phyloP scores from a whole-genome alignment of 2,329 filamentous ascomycete genomes.

The Neonectria punicea region DNA sequence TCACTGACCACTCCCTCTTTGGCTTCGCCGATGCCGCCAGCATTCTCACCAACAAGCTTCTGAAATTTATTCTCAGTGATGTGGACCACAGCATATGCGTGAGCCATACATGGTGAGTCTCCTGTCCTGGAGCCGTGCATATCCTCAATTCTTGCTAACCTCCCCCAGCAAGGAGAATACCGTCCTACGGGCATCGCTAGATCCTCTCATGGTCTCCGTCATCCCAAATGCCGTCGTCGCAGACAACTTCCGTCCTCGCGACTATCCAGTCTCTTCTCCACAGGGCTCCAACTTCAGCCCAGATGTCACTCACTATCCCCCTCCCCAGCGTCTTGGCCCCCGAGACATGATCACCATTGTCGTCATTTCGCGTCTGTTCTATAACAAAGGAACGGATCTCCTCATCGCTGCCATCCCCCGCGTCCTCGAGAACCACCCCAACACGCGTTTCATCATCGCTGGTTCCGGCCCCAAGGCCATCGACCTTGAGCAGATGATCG shows the following conservation, averaged over 20 bases:
- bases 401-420: slow-evolving; percentile 96
- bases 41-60: slow-evolving; percentile 94
- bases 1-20: slow-evolving; percentile 97
- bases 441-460: slow-evolving; percentile 96
- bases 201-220: slow-evolving; percentile 96
- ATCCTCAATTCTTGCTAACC: slow-evolving; percentile 29
- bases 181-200: slow-evolving; percentile 90
- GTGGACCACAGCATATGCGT: slow-evolving; percentile 99
- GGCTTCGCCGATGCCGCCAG: slow-evolving; percentile 96
- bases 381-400: slow-evolving; percentile 97
- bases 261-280: slow-evolving; percentile 51
- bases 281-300: slow-evolving; percentile 49
- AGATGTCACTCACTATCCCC: slow-evolving; percentile 49
- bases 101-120: slow-evolving; percentile 88
- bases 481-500: slow-evolving; percentile 97
- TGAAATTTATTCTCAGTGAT: slow-evolving; percentile 96
- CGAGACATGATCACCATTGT: slow-evolving; percentile 94
- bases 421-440: slow-evolving; percentile 87
- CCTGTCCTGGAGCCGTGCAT: neutral
- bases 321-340: slow-evolving; percentile 77
- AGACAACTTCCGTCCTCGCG: slow-evolving; percentile 85
- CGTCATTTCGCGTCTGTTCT: slow-evolving; percentile 96
- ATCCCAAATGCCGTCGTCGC: slow-evolving; percentile 98
- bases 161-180: slow-evolving; percentile 90
- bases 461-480: slow-evolving; percentile 97